A percentile compares a stretch with the other conserved stretches of the same genome.
phyloP scores from a whole-genome alignment of 2,329 filamentous ascomycete species.

The Pseudocercospora eumusae region DNA sequence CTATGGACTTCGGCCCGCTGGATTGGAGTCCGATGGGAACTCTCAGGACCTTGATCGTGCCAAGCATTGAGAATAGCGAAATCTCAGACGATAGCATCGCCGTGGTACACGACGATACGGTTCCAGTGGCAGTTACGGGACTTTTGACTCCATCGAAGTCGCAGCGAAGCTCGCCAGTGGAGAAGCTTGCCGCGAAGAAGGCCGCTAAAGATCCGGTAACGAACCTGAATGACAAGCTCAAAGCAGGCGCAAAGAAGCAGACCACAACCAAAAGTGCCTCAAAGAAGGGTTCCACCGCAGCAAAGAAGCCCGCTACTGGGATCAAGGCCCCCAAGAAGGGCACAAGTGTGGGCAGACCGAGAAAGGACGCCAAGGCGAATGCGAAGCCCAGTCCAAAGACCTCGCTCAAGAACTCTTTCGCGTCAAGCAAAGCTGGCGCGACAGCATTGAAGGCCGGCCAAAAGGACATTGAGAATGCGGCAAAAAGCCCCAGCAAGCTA shows the following conservation, averaged over 20 bases:
- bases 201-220: conserved; percentile 21
- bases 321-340: conserved; percentile 18
- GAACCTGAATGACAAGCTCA: conserved; percentile 27
- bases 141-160: conserved; percentile 41
- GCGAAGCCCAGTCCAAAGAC: conserved; percentile 11
- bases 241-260: conserved; percentile 24
- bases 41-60: conserved; percentile 25
- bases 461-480: conserved; percentile 19
- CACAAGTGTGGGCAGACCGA: conserved; percentile 16
- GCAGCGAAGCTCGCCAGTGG: conserved; percentile 30
- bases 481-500: conserved; percentile 35
- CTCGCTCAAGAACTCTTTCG: conserved; percentile 30
- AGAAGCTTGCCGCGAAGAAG: not conserved
- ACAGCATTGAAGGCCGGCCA: conserved; percentile 25
- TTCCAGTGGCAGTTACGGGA: conserved; percentile 19
- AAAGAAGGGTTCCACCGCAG: conserved; percentile 14
- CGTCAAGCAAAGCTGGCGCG: conserved; percentile 30
- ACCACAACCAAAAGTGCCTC: conserved; percentile 19
- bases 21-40: conserved; percentile 29
- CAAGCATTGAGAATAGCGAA: conserved; percentile 32
- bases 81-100: conserved; percentile 30
- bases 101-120: conserved; percentile 17
- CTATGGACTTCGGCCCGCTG: conserved; percentile 19
- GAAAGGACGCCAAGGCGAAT: conserved; percentile 14
- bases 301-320: conserved; percentile 31